Conservation (phyloP, 176 grass and related monocot species). For the Oryza meridionalis region DNA sequence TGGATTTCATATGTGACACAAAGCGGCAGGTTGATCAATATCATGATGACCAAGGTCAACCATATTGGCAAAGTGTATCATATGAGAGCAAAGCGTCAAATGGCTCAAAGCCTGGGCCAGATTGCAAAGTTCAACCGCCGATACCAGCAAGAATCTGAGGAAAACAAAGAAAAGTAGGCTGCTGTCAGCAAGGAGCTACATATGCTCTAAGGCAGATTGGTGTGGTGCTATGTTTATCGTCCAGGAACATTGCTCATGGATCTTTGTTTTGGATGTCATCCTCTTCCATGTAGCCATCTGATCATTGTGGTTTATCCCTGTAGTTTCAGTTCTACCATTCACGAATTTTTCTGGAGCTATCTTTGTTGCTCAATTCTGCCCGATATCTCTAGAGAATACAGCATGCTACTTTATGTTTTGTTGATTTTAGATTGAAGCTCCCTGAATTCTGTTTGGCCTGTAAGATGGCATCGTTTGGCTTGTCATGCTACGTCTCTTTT, state of each 20-base stretch:
- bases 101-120: slow-evolving; percentile 62
- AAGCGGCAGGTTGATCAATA: slow-evolving; percentile 59
- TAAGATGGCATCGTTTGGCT: neutral
- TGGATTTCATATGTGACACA: slow-evolving; percentile 72
- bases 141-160: slow-evolving; percentile 41
- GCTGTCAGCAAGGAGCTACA: neutral
- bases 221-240: neutral
- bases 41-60: slow-evolving; percentile 63
- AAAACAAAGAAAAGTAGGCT: slow-evolving; percentile 35
- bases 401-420: neutral
- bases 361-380: neutral
- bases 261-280: neutral
- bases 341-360: neutral
- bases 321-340: neutral
- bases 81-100: slow-evolving; percentile 63
- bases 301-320: neutral
- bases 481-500: too few species aligned
- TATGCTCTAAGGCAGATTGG: neutral
- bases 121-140: slow-evolving; percentile 55
- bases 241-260: neutral
- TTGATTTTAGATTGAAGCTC: neutral
- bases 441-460: neutral
- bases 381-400: neutral
- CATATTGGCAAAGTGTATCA: slow-evolving; percentile 62
- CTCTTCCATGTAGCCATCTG: neutral